phyloP scores from a whole-genome alignment of 139 green algal genomes.

The Eudorina sp. region DNA sequence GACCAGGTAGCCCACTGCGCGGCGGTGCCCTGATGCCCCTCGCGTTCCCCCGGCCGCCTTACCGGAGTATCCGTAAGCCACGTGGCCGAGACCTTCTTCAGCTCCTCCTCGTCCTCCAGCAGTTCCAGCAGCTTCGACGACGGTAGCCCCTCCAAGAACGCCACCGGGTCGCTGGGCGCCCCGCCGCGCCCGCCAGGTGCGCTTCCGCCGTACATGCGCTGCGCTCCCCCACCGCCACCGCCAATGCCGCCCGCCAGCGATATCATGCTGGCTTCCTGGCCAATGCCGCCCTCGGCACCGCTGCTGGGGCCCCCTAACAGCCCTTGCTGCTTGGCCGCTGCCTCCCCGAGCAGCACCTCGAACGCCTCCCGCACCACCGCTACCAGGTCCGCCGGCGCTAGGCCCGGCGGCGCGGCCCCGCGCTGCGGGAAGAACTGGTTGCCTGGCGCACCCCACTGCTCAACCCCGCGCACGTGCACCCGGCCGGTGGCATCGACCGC shows the following conservation, averaged over 20 bases:
- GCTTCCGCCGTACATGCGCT: background rate
- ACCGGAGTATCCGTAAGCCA: slow-evolving; percentile 48
- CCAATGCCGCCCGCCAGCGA: background rate
- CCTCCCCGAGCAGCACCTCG: background rate
- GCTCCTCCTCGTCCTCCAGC: slow-evolving; percentile 57
- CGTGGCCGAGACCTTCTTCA: slow-evolving; percentile 45
- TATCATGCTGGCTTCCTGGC: background rate
- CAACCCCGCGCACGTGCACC: slow-evolving; percentile 37
- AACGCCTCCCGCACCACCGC: slow-evolving; percentile 65
- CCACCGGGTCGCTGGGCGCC: background rate
- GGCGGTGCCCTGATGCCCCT: too few relatives aligned
- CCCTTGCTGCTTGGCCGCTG: background rate
- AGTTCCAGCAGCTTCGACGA: slow-evolving; percentile 59
- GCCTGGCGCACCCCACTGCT: slow-evolving; percentile 37
- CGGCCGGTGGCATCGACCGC: slow-evolving; percentile 65
- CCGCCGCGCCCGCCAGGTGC: background rate
- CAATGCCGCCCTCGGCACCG: background rate
- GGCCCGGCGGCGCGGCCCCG: background rate
- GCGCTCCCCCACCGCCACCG: background rate
- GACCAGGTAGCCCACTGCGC: too few relatives aligned
- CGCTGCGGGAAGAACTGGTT: background rate
- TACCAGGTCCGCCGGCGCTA: slow-evolving; percentile 46
- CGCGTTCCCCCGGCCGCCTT: background rate
- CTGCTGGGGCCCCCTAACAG: background rate
- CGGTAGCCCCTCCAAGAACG: slow-evolving; percentile 49